These are phyloP conservation scores for Huntiella moniliformis DNA, from an alignment of 2,329 filamentous ascomycete genomes.

Conservation along the genomic window DNA sequence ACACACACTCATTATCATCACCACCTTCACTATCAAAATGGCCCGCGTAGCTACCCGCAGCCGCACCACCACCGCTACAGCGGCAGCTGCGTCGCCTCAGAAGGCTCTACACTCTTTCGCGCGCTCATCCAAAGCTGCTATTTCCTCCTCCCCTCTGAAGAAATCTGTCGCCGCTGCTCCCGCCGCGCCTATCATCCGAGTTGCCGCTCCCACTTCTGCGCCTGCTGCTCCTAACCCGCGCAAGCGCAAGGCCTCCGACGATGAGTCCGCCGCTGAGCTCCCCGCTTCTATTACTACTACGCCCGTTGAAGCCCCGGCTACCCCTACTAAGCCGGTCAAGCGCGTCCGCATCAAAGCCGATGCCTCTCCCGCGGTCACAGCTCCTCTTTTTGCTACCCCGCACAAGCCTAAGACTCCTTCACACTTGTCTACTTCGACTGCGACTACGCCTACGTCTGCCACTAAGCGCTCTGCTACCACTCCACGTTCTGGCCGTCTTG, in stretches of 20 bases:
- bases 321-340: constrained; percentile 10
- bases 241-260: constrained; percentile 22
- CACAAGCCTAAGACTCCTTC: constrained; percentile 4
- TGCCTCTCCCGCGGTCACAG: constrained; percentile 1
- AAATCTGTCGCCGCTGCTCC: constrained; percentile 14
- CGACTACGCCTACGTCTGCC: constrained; percentile 4
- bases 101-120: constrained; percentile 8
- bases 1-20: neutral
- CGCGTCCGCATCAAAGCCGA: constrained; percentile 11
- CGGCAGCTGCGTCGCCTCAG: constrained; percentile 5
- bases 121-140: constrained; percentile 14
- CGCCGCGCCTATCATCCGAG: constrained; percentile 9
- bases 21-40: constrained; percentile 5
- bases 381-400: constrained; percentile 6
- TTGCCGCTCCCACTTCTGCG: constrained; percentile 15
- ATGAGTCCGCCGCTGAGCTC: constrained; percentile 14
- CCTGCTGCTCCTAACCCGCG: constrained; percentile 16
- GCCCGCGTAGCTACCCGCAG: constrained; percentile 11
- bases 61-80: constrained; percentile 5
- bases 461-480: constrained; percentile 10
- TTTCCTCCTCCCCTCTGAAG: constrained; percentile 15
- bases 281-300: constrained; percentile 7
- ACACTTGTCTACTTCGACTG: neutral
- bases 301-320: neutral
- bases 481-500: constrained; percentile 10